A percentile compares a stretch with the other conserved stretches of the same genome.
Conservation (phyloP, 1,284 basidiomycete species). For the Leccinum insolens region DNA sequence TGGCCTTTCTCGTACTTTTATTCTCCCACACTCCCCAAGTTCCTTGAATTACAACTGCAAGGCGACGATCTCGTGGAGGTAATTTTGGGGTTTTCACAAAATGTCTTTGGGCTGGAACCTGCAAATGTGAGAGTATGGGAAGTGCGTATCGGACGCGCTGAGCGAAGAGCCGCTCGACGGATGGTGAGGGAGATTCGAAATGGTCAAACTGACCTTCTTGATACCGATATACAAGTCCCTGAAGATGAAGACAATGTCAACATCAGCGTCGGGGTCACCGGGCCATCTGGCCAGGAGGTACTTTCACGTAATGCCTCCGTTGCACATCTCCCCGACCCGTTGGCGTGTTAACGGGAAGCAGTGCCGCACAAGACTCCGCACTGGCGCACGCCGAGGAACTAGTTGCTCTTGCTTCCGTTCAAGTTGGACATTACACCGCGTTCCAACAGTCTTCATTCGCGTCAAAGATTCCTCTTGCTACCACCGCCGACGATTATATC, state of each 20-base stretch:
- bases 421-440: slow-evolving; percentile 81
- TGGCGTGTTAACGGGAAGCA: slow-evolving; percentile 27
- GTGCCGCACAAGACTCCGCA: slow-evolving; percentile 30
- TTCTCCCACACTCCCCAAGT: slow-evolving; percentile 86
- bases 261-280: slow-evolving; percentile 63
- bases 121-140: slow-evolving; percentile 90
- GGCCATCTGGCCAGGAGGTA: slow-evolving; percentile 37
- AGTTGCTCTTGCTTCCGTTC: slow-evolving; percentile 64
- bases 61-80: slow-evolving; percentile 89
- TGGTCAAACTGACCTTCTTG: slow-evolving; percentile 47
- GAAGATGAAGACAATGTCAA: slow-evolving; percentile 64
- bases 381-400: slow-evolving; percentile 65
- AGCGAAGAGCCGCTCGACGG: slow-evolving; percentile 78
- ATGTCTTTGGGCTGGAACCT: slow-evolving; percentile 88
- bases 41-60: slow-evolving; percentile 85
- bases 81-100: slow-evolving; percentile 84
- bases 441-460: slow-evolving; percentile 86
- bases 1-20: slow-evolving; percentile 82
- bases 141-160: slow-evolving; percentile 83
- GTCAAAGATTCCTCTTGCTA: slow-evolving; percentile 81
- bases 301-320: slow-evolving; percentile 29
- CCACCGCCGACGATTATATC: slow-evolving; percentile 84
- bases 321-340: slow-evolving; percentile 29
- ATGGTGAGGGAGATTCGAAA: slow-evolving; percentile 65
- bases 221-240: slow-evolving; percentile 45